Evolutionary conservation across 1,139 yeast genomes (phyloP), one percentile per base, ranked within the genome.

Genomic region (Geotrichum carabidarum): DNA sequence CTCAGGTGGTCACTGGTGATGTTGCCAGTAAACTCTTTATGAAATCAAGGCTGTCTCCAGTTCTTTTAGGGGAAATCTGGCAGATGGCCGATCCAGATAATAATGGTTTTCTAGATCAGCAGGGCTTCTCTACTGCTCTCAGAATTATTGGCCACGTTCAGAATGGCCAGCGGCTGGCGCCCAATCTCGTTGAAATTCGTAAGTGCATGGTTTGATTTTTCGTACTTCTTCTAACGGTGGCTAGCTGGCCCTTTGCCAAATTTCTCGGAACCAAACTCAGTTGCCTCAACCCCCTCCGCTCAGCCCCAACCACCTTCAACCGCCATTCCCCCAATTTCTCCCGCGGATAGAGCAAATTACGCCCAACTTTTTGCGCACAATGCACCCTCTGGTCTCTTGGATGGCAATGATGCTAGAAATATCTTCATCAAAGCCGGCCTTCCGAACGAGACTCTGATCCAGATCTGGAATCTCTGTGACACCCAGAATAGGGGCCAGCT

Each of bases 81-180:
- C 94, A 88, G 68, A 69, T 86, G 48, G 91, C 96, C 14, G 99
- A 93, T 71, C 78, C 80, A 17, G 84, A 83, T 59, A 90, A 89
- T 71, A 78, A 83, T 62, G 99, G 99, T 0, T 87, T 85, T 67
- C 76, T 94, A 62, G 85, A 87, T 62, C 90, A 84, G 66, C 77
- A 79, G 59, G 93, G 93, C 30, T 94, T 94, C 71, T 81, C 88
- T 59, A 78, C 82, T 55, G 96, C 97, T 32, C 78, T 93, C 81
- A 80, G 99, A 68, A 75, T 89, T 62, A 88, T 94, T 66, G 96
- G 95, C 31, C 87, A 89, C 67, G 84, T 89, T 48, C 99, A 94
- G 72, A 72, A 77, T 36, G 95, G 95, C 27, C 79, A 80, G 42
- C 77, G 76, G 53, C 80, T 83, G 0, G 71, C 76, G 8, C 72